Evolutionary conservation across 306 rosid genomes (phyloP).

Genomic region (Malus fusca): DNA sequence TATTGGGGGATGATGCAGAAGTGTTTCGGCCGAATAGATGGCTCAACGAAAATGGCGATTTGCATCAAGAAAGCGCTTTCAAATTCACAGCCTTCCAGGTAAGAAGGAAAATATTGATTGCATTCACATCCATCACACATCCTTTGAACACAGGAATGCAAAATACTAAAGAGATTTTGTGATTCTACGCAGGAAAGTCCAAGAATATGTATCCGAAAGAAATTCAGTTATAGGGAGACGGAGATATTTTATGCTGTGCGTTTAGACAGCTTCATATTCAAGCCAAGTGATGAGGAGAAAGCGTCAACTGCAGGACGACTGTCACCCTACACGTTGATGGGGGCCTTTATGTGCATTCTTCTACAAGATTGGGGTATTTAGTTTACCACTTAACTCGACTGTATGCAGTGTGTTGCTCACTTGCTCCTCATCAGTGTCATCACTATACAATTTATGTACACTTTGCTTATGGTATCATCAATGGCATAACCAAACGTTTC

Average conservation of each 20-base stretch:
- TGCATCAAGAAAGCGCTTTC: slow-evolving; percentile 25
- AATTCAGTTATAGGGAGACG: not conserved
- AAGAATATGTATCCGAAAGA: slow-evolving; percentile 14
- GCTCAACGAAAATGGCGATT: slow-evolving; percentile 20
- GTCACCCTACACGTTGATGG: slow-evolving; percentile 16
- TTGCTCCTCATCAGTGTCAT: too few relatives aligned
- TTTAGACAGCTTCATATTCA: slow-evolving; percentile 2
- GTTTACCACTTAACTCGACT: not conserved
- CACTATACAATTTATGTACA: too few relatives aligned
- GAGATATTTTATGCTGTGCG: slow-evolving; percentile 1
- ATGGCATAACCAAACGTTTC: too few relatives aligned
- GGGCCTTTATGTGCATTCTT: not conserved
- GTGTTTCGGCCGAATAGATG: slow-evolving; percentile 25
- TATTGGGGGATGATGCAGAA: slow-evolving; percentile 33
- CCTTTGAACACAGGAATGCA: not conserved
- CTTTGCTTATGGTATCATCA: too few relatives aligned
- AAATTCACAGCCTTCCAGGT: slow-evolving; percentile 33
- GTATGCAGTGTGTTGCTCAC: too few relatives aligned
- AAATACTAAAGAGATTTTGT: not conserved
- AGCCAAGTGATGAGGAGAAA: not conserved
- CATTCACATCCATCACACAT: not conserved
- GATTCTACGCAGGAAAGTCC: slow-evolving; percentile 9
- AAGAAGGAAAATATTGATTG: not conserved
- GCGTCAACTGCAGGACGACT: not conserved
- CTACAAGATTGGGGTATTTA: not conserved